Conservation (phyloP, 2,329 filamentous ascomycete genomes). For the Thielaviopsis ethacetica region DNA sequence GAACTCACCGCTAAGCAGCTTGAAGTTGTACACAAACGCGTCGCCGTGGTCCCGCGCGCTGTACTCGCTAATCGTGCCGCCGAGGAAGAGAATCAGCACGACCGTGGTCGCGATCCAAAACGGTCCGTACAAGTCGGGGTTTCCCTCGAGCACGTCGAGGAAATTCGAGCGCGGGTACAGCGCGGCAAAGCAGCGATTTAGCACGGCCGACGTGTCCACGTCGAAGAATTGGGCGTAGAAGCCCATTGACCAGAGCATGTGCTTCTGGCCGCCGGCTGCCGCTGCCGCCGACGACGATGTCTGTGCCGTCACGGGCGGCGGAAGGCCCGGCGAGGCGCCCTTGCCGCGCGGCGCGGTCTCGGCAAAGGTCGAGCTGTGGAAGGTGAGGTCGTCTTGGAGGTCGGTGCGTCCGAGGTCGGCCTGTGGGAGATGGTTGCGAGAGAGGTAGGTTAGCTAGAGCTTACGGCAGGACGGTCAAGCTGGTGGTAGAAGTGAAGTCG, state of each 20-base stretch:
- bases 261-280: conserved; percentile 44
- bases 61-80: conserved; percentile 89
- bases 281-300: conserved; percentile 28
- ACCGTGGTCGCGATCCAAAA: conserved; percentile 99
- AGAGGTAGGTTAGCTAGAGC: not conserved
- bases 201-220: conserved; percentile 81
- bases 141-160: conserved; percentile 90
- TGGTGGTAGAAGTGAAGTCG: not conserved
- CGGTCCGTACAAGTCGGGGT: conserved; percentile 89
- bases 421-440: conserved; percentile 28
- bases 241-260: conserved; percentile 76
- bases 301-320: conserved; percentile 38
- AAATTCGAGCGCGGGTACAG: conserved; percentile 87
- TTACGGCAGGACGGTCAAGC: too few relatives aligned
- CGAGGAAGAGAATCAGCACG: conserved; percentile 84
- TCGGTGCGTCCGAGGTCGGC: conserved; percentile 96
- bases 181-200: conserved; percentile 75
- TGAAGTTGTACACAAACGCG: conserved; percentile 84
- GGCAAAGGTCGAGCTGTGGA: conserved; percentile 82
- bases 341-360: conserved; percentile 36
- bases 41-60: conserved; percentile 50
- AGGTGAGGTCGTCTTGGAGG: conserved; percentile 96
- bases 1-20: conserved; percentile 57
- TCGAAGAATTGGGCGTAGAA: conserved; percentile 99
- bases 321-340: conserved; percentile 32